Conservation (phyloP, 108 stramenopile genomes). For the Pseudonitzschia delicatissima region DNA sequence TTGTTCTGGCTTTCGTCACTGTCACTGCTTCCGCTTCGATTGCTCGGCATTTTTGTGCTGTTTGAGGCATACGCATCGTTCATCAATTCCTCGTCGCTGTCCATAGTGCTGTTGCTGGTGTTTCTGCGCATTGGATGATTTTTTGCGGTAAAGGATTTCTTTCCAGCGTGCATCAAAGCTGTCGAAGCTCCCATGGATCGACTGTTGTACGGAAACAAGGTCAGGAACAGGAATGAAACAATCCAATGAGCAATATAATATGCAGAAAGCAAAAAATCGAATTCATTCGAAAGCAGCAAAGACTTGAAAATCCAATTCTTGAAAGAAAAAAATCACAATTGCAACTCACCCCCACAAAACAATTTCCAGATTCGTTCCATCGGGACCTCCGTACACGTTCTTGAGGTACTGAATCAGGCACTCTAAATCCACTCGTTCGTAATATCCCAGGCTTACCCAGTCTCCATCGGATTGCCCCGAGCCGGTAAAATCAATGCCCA, state of each 20-base stretch:
- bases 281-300: no score
- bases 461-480: slow-evolving; percentile 90
- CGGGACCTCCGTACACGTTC: slow-evolving; percentile 44
- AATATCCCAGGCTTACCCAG: slow-evolving; percentile 92
- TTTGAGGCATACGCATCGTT: background rate
- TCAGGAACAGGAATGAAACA: no score
- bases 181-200: slow-evolving; percentile 97
- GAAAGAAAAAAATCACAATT: background rate
- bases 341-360: slow-evolving; percentile 70
- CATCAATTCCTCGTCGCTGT: background rate
- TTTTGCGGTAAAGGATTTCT: slow-evolving; percentile 61
- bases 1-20: background rate
- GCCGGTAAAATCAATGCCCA: slow-evolving; percentile 96
- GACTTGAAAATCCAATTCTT: no score
- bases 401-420: slow-evolving; percentile 84
- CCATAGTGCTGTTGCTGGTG: slow-evolving; percentile 1
- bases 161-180: slow-evolving; percentile 89
- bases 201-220: slow-evolving; percentile 11
- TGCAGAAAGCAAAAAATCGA: no score
- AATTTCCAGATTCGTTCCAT: slow-evolving; percentile 50
- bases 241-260: no score
- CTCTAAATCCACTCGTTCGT: slow-evolving; percentile 91
- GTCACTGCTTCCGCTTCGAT: background rate
- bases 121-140: background rate
- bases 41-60: background rate